These are phyloP conservation scores for Apiospora rasikravindrae DNA, from an alignment of 2,329 filamentous ascomycete species.

Conservation along the genomic window DNA sequence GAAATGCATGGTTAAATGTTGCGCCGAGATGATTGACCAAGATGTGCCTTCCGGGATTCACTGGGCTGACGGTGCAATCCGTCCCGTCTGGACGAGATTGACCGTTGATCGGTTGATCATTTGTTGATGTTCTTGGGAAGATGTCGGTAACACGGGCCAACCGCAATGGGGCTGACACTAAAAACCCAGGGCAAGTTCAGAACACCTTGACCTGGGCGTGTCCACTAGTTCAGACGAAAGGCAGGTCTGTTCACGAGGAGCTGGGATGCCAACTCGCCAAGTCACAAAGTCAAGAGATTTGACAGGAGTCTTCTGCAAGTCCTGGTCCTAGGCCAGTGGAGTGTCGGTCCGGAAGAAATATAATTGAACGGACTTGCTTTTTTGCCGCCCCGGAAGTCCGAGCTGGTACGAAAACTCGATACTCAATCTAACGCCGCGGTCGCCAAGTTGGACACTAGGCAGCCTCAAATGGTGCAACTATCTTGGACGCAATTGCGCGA, in stretches of 20 bases:
- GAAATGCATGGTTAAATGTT: background rate
- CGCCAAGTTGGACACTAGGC: background rate
- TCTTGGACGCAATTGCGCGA: background rate
- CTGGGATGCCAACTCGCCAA: background rate
- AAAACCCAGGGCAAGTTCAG: background rate
- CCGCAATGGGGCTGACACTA: background rate
- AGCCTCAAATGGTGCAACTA: background rate
- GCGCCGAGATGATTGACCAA: background rate
- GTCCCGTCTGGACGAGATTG: background rate
- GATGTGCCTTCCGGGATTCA: background rate
- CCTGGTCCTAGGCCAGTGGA: background rate
- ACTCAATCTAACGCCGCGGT: too few relatives aligned
- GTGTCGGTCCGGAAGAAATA: background rate
- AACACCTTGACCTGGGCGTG: background rate
- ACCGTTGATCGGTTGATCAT: background rate
- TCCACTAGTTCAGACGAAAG: background rate
- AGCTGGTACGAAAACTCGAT: background rate
- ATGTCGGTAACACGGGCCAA: background rate
- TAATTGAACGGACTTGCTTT: background rate
- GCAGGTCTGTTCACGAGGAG: background rate
- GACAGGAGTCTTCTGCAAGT: background rate
- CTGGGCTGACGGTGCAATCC: background rate
- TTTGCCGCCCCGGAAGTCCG: background rate
- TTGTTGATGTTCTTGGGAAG: background rate
- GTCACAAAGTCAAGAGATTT: background rate